phyloP scores from a whole-genome alignment of 2,329 filamentous ascomycete genomes.

The Fusarium austroafricanum region DNA sequence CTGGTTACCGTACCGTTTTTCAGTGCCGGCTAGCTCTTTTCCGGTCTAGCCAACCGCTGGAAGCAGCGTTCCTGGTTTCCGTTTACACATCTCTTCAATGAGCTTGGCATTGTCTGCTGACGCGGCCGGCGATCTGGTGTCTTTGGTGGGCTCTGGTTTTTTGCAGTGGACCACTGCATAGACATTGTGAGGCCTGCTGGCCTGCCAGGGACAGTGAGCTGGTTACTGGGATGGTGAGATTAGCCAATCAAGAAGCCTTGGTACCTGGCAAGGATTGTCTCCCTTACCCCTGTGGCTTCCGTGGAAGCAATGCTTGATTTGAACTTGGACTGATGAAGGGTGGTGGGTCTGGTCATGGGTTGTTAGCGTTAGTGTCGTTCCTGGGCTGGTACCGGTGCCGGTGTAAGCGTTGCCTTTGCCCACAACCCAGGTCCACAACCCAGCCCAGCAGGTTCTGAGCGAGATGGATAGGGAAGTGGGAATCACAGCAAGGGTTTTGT shows the following conservation, averaged over 20 bases:
- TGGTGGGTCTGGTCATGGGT: constrained; percentile 23
- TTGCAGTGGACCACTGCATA: constrained; percentile 1
- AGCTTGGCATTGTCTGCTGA: constrained; percentile 30
- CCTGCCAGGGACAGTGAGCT: constrained; percentile 15
- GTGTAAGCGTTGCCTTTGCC: not conserved
- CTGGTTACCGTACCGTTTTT: constrained; percentile 15
- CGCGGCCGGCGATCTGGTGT: constrained; percentile 40
- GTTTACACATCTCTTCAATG: constrained; percentile 12
- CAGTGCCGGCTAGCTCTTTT: constrained; percentile 11
- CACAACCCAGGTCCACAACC: constrained; percentile 35
- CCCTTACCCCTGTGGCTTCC: constrained; percentile 20
- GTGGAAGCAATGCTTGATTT: constrained; percentile 33
- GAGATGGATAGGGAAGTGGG: constrained; percentile 17
- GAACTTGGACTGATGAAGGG: constrained; percentile 33
- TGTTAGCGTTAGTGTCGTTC: constrained; percentile 22
- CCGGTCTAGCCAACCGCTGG: constrained; percentile 24
- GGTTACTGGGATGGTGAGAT: constrained; percentile 14
- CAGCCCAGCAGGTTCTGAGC: constrained; percentile 18
- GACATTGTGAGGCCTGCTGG: constrained; percentile 5
- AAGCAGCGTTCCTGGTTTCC: constrained; percentile 18
- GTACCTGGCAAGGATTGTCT: constrained; percentile 43
- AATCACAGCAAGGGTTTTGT: constrained; percentile 25
- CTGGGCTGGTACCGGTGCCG: constrained; percentile 32
- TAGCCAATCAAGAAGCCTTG: constrained; percentile 35
- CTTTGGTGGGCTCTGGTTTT: constrained; percentile 10